phyloP scores from a whole-genome alignment of 75 land plant genomes.

The Sequoia sempervirens region DNA sequence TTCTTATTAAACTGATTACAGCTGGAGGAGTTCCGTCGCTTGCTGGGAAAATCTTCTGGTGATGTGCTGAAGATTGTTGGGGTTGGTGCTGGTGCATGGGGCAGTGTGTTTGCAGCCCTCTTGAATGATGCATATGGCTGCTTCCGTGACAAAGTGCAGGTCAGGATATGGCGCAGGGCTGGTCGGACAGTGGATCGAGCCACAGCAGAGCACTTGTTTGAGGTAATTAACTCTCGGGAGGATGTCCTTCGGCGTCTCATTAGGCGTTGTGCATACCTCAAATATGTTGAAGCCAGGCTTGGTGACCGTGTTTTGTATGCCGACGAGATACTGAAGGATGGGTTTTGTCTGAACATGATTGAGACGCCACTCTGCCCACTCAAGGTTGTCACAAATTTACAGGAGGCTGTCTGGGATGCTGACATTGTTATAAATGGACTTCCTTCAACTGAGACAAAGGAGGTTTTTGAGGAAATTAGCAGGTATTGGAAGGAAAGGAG shows the following conservation, averaged over 20 bases:
- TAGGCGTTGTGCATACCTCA: conserved; percentile 46
- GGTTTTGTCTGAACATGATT: conserved; percentile 46
- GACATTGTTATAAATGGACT: conserved; percentile 43
- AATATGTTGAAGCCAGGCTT: conserved; percentile 44
- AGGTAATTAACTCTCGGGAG: conserved; percentile 42
- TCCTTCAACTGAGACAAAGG: conserved; percentile 40
- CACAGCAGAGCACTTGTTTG: conserved; percentile 43
- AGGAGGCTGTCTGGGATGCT: conserved; percentile 56
- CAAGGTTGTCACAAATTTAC: conserved; percentile 48
- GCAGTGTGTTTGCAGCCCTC: conserved; percentile 43
- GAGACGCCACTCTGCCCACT: conserved; percentile 46
- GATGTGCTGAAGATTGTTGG: conserved; percentile 35
- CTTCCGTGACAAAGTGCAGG: conserved; percentile 31
- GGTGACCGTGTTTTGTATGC: conserved; percentile 43
- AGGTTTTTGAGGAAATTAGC: conserved; percentile 39
- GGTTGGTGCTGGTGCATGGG: conserved; percentile 50
- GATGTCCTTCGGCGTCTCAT: conserved; percentile 46
- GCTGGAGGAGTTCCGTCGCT: conserved; percentile 20
- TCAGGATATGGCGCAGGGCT: conserved; percentile 38
- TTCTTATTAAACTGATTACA: background rate
- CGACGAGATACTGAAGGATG: conserved; percentile 45
- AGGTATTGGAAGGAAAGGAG: conserved; percentile 44
- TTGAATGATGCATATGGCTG: conserved; percentile 39
- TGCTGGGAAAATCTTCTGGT: conserved; percentile 32
- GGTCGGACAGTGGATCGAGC: conserved; percentile 36